These are phyloP conservation scores for Suhomyces kilbournensis DNA, from an alignment of 805 yeast genomes.

Conservation along the genomic window DNA sequence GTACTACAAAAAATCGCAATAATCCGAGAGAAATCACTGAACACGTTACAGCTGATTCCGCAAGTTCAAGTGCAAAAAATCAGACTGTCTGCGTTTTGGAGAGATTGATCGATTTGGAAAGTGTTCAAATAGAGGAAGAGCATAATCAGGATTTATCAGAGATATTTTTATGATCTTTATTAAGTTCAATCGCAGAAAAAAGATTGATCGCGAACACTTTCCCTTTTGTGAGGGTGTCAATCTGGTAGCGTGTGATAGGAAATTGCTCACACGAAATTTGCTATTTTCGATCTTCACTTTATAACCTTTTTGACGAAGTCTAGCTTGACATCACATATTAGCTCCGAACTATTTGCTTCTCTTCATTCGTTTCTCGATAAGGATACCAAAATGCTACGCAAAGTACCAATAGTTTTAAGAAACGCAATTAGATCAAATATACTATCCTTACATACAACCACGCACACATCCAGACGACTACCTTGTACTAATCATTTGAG, in stretches of 20 bases:
- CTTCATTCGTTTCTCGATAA: neutral
- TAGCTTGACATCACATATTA: neutral
- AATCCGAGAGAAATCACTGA: neutral
- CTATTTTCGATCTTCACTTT: neutral
- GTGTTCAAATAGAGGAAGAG: neutral
- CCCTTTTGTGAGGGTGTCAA: neutral
- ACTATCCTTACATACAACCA: neutral
- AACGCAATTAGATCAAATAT: neutral
- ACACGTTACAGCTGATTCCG: neutral
- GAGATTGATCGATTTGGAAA: neutral
- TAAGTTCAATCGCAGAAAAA: neutral
- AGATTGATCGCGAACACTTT: neutral
- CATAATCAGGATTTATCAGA: neutral
- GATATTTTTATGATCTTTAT: neutral
- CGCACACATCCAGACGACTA: neutral
- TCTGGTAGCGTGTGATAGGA: neutral
- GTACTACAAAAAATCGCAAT: neutral
- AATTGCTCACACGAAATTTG: neutral
- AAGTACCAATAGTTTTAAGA: neutral
- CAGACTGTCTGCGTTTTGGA: neutral
- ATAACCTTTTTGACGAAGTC: neutral
- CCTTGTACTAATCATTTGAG: neutral
- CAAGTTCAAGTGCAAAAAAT: neutral
- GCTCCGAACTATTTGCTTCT: neutral
- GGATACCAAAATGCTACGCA: neutral